Conservation (phyloP, 768 basidiomycete genomes). For the Lentinus brumalis region DNA sequence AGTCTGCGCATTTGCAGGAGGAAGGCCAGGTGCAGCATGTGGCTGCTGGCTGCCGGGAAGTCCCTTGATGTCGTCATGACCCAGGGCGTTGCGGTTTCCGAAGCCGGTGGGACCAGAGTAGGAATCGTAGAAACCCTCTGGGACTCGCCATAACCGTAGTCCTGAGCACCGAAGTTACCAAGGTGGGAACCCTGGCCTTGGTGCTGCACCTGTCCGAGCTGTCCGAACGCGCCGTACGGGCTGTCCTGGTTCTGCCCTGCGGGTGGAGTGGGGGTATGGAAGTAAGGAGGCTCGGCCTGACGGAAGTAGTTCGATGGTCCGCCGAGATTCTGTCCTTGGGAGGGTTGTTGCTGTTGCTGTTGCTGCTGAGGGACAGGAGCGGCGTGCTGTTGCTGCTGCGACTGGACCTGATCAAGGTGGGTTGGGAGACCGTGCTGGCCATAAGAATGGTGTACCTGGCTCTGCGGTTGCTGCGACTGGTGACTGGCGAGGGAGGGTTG, state of each 20-base stretch:
- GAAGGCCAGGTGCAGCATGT: constrained; percentile 49
- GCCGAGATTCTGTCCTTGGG: constrained; percentile 38
- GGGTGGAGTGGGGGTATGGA: constrained; percentile 79
- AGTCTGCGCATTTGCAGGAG: constrained; percentile 51
- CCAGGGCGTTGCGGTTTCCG: constrained; percentile 61
- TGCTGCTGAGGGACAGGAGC: constrained; percentile 40
- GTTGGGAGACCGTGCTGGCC: constrained; percentile 66
- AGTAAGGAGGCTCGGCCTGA: constrained; percentile 70
- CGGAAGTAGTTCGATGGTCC: constrained; percentile 66
- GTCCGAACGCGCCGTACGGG: constrained; percentile 69
- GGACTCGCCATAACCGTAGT: constrained; percentile 70
- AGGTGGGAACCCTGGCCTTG: constrained; percentile 54
- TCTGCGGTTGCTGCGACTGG: constrained; percentile 22
- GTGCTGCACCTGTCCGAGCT: constrained; percentile 58
- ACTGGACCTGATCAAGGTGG: constrained; percentile 64
- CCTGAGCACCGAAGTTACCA: constrained; percentile 58
- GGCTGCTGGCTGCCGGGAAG: constrained; percentile 51
- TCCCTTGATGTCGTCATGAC: constrained; percentile 78
- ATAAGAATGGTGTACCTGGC: constrained; percentile 48
- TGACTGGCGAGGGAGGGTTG: constrained; percentile 27
- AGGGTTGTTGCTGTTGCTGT: constrained; percentile 19
- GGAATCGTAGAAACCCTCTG: constrained; percentile 78
- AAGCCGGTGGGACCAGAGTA: constrained; percentile 69
- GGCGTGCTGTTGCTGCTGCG: constrained; percentile 33
- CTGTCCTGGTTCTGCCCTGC: constrained; percentile 62